Evolutionary conservation across 257 asterid species (phyloP), one percentile per base, ranked within the genome.

Genomic region (Penstemon davidsonii): DNA sequence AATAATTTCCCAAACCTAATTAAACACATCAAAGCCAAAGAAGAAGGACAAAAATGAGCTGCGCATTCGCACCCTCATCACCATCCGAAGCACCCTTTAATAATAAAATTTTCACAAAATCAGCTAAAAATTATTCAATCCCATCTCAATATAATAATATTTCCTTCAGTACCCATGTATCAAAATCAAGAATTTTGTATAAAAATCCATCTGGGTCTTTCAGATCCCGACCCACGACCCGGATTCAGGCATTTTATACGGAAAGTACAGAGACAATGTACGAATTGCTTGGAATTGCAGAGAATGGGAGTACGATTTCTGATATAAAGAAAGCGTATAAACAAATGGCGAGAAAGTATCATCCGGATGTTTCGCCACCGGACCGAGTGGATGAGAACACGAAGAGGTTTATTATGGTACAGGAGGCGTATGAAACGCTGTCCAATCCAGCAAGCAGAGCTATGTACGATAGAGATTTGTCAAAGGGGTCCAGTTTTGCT

Each of bases 361-460:
- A 87, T 58, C 95, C 95, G 8, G 91, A 87, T 66, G 86, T 83
- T 38, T 83, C 95, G 3, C 87, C 88, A n/a, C 84, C 84, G 79
- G 91, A 79, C 6, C 39, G 83, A 25, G 81, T 79, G 61, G 87
- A 83, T 36, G 95, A 85, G 80, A 15, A 81, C 45, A 83, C 91
- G 4, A 51, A 52, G 79, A 76, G 74, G 66, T 87, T 85, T 63
- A 76, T 87, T 4, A 46, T 66, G 86, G 86, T 79, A 54, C 65
- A 78, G 2, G 77, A 82, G 68, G 94, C 90, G 12, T 87, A 87
- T 46, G 84, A 87, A 10, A 87, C 87, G 0, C 87, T 87, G 0
- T 81, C 94, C 10, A 79, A 84, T 77, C 87, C 87, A 6, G 69
- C 71, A 25, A 78, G 43, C 0, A 70, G 80, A 52, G 84, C 86